Conservation (phyloP, 192 early-diverging fungal genomes). For the Podila epigama region DNA sequence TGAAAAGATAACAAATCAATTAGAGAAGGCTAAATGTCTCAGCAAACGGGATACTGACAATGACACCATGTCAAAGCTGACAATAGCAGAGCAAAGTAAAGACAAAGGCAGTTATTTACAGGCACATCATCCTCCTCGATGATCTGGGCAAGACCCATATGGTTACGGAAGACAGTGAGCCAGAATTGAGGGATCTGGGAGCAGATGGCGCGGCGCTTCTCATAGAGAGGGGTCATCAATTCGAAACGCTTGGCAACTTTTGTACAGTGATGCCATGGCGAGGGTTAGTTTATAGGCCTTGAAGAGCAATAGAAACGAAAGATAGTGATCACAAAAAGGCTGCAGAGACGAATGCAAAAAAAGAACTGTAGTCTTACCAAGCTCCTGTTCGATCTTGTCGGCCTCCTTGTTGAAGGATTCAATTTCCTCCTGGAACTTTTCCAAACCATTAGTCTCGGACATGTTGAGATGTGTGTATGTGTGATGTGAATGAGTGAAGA, state of each 20-base stretch:
- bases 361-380: conserved; percentile 14
- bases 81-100: background rate
- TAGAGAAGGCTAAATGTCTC: too few relatives aligned
- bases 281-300: background rate
- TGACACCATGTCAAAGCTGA: background rate
- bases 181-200: conserved; percentile 65
- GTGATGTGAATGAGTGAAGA: background rate
- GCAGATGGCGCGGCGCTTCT: conserved; percentile 62
- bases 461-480: conserved; percentile 4
- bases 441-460: conserved; percentile 30
- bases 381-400: conserved; percentile 36
- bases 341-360: background rate
- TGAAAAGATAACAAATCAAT: background rate
- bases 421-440: conserved; percentile 20
- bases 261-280: background rate
- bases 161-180: conserved; percentile 58
- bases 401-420: conserved; percentile 12
- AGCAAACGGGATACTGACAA: too few relatives aligned
- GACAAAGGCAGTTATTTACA: conserved; percentile 2
- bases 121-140: conserved; percentile 21
- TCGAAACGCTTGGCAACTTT: conserved; percentile 28
- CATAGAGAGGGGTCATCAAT: conserved; percentile 25
- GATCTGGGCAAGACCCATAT: conserved; percentile 5
- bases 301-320: background rate
- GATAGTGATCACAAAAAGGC: too few relatives aligned